Evolutionary conservation across 1,139 yeast species (phyloP), one percentile per base, ranked within the genome.

Genomic region (Yamadazyma kanchanaburiensis): DNA sequence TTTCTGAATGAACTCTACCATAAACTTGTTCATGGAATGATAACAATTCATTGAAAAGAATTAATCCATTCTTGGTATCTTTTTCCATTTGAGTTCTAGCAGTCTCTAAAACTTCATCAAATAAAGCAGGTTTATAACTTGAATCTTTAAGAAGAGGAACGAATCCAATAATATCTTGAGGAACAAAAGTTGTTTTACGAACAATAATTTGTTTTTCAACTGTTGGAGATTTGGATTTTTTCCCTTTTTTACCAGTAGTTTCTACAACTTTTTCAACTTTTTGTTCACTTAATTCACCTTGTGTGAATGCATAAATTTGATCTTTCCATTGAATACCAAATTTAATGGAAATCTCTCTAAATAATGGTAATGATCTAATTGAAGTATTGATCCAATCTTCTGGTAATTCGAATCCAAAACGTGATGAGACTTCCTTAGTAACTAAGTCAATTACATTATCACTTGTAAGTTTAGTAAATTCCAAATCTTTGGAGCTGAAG

Each of bases 261-360:
- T 46, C 46, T 25, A 43, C n/a, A 14, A 42, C 24, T 5, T 30
- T 45, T 25, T 38, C 30, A 5, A 39, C 43, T 25, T 46, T 42
- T 23, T 53, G 61, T 6, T 47, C 46, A 27, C 69, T 76, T 37
- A 72, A 67, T 16, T 59, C 60, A 29, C 66, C 74, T 31, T 53
- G 51, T 24, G 75, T 66, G 51, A 77, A 77, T 10, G 55, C 61
- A 51, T 74, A 80, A 12, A 64, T 55, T 39, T 62, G 68, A n/a
- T 74, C 55, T 42, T 65, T 62, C 86, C 95, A 82, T 63, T 91
- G 98, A 35, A 91, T 75, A 60, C 98, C 98, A 44, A 80, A 76
- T 58, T 84, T 82, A 33, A 68, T 49, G 11, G 95, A 80, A 38
- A 88, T 68, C 41, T 81, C 87, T 60, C 91, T 77, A 51, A 86